These are phyloP conservation scores for Neurospora sp. DNA, from an alignment of 495 filamentous ascomycete species.

Conservation along the genomic window DNA sequence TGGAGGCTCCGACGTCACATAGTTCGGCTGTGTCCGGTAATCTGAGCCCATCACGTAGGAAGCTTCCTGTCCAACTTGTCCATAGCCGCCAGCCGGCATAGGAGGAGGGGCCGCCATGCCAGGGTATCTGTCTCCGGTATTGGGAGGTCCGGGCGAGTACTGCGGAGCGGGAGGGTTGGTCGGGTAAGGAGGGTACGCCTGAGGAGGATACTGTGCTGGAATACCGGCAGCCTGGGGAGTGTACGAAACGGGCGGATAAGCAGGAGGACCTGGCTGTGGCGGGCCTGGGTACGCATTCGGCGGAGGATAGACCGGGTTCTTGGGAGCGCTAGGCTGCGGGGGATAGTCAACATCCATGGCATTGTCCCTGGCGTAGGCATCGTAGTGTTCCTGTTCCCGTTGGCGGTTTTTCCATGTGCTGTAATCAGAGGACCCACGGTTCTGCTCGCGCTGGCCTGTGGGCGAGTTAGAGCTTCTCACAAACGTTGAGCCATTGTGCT, in stretches of 20 bases:
- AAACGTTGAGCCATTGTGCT: slow-evolving; percentile 37
- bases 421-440: slow-evolving; percentile 21
- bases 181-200: slow-evolving; percentile 11
- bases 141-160: slow-evolving; percentile 21
- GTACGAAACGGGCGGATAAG: slow-evolving; percentile 15
- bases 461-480: slow-evolving; percentile 49
- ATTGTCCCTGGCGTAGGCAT: slow-evolving; percentile 8
- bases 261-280: slow-evolving; percentile 3
- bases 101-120: slow-evolving; percentile 16
- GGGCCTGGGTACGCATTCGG: slow-evolving; percentile 10
- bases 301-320: slow-evolving; percentile 5
- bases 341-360: slow-evolving; percentile 24
- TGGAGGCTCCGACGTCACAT: slow-evolving; percentile 10
- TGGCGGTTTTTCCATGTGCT: slow-evolving; percentile 22
- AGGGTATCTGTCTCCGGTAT: slow-evolving; percentile 16
- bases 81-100: slow-evolving; percentile 7
- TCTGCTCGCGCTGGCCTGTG: slow-evolving; percentile 32
- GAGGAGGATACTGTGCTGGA: slow-evolving; percentile 11
- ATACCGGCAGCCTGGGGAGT: slow-evolving; percentile 8
- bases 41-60: slow-evolving; percentile 18
- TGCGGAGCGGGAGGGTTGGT: slow-evolving; percentile 13
- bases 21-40: slow-evolving; percentile 10
- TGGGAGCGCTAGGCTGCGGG: slow-evolving; percentile 2
- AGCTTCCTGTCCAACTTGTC: slow-evolving; percentile 16
- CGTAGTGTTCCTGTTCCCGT: slow-evolving; percentile 11